These are phyloP conservation scores for Pestalotiopsis sp. DNA, from an alignment of 2,329 filamentous ascomycete species.

Conservation along the genomic window DNA sequence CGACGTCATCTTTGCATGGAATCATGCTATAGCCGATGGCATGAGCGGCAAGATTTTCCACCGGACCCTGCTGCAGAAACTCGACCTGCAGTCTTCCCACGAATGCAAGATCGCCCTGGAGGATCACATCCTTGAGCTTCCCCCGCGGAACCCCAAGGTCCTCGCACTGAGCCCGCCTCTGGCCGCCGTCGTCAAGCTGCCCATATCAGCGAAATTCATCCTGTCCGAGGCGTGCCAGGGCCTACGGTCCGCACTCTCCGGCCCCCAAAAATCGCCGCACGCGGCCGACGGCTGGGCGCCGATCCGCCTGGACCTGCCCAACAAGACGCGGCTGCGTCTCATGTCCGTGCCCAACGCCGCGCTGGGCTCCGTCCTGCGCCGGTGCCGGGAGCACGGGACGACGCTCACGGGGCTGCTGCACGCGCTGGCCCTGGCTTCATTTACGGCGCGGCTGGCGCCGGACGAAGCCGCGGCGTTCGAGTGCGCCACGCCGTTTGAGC, in stretches of 20 bases:
- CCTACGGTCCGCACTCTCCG: slow-evolving; percentile 19
- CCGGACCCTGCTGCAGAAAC: slow-evolving; percentile 27
- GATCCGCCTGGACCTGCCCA: slow-evolving; percentile 13
- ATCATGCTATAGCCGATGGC: slow-evolving; percentile 31
- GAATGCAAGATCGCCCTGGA: background rate
- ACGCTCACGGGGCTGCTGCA: slow-evolving; percentile 33
- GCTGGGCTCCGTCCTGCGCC: slow-evolving; percentile 22
- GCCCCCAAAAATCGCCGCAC: slow-evolving; percentile 14
- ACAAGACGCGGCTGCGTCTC: slow-evolving; percentile 23
- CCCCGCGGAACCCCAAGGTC: background rate
- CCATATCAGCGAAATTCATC: slow-evolving; percentile 21
- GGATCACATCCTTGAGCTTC: slow-evolving; percentile 16
- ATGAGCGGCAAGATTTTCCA: slow-evolving; percentile 36
- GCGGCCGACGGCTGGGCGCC: slow-evolving; percentile 27
- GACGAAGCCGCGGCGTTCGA: slow-evolving; percentile 14
- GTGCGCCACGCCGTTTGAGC: slow-evolving; percentile 22
- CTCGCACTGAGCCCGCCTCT: slow-evolving; percentile 24
- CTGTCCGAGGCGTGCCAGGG: slow-evolving; percentile 23
- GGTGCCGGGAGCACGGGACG: slow-evolving; percentile 30
- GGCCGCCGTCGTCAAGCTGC: slow-evolving; percentile 25
- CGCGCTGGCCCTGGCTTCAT: slow-evolving; percentile 23
- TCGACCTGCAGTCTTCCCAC: slow-evolving; percentile 21
- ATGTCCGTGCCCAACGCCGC: slow-evolving; percentile 21
- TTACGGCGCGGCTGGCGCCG: slow-evolving; percentile 20
- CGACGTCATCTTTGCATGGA: slow-evolving; percentile 31